Conservation (phyloP, 2,329 filamentous ascomycete genomes). For the Aspergillus ustus region DNA sequence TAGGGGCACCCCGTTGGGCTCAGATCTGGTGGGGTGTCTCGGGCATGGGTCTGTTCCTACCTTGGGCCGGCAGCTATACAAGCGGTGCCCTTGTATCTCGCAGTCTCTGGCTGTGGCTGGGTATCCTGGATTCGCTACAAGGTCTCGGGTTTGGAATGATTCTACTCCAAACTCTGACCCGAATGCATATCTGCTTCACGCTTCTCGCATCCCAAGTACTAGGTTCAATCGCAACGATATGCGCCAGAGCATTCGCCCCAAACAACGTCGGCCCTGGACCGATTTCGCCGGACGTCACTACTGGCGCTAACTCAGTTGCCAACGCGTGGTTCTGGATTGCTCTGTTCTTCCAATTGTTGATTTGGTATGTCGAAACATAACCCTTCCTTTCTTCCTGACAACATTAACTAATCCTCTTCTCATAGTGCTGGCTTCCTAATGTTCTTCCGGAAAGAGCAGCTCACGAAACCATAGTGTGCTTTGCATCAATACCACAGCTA, state of each 20-base stretch:
- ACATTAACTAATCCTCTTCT: not conserved
- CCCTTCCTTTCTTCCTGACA: not conserved
- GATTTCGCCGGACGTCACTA: constrained; percentile 66
- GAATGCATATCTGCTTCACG: constrained; percentile 67
- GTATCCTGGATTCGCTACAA: constrained; percentile 67
- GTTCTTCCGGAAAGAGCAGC: constrained; percentile 52
- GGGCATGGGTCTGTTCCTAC: constrained; percentile 64
- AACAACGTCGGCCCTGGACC: constrained; percentile 64
- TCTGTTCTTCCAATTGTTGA: constrained; percentile 60
- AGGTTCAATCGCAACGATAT: constrained; percentile 65
- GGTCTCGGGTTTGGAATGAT: constrained; percentile 72
- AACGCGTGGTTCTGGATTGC: constrained; percentile 66
- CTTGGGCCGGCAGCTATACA: constrained; percentile 63
- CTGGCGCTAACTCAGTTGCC: constrained; percentile 50
- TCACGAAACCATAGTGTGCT: constrained; percentile 45
- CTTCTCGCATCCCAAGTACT: constrained; percentile 65
- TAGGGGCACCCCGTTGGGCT: constrained; percentile 68
- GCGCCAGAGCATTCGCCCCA: constrained; percentile 64
- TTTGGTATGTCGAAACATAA: constrained; percentile 53
- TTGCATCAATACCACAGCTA: not conserved
- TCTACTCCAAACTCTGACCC: constrained; percentile 66
- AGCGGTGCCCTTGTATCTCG: constrained; percentile 62
- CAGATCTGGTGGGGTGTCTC: constrained; percentile 70
- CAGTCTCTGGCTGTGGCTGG: constrained; percentile 69
- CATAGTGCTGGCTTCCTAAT: constrained; percentile 45